A percentile compares a stretch with the other conserved stretches of the same genome.
These are phyloP conservation scores for Saccharomycopsis synnaedendra DNA, from an alignment of 805 yeast species.

Conservation along the genomic window DNA sequence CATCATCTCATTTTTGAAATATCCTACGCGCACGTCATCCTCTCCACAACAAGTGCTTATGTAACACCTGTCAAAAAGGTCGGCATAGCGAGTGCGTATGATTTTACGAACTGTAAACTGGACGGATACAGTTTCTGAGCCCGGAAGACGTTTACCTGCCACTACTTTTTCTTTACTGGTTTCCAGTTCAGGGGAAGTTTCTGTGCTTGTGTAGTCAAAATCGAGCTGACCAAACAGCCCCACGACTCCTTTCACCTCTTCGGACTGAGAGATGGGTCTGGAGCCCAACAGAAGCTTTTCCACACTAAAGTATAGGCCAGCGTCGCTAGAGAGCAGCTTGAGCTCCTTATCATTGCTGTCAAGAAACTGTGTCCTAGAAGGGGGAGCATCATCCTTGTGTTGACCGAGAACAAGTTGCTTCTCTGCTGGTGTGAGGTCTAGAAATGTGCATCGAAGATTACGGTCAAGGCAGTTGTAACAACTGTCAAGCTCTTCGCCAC, in stretches of 20 bases:
- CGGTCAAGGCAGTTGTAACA: conserved; percentile 15
- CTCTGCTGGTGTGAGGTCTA: conserved; percentile 7
- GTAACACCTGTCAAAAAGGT: no score
- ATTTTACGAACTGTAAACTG: no score
- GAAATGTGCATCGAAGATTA: conserved; percentile 10
- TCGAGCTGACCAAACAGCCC: neutral
- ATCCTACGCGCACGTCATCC: neutral
- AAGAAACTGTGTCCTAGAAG: neutral
- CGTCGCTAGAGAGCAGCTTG: neutral
- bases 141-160: no score
- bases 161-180: no score
- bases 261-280: neutral
- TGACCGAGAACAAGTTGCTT: conserved; percentile 1
- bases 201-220: no score
- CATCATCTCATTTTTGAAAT: neutral
- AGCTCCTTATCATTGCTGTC: neutral
- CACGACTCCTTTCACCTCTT: neutral
- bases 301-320: neutral
- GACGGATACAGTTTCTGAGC: no score
- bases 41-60: conserved; percentile 1
- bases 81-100: no score
- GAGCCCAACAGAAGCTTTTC: neutral
- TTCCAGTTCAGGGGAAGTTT: no score
- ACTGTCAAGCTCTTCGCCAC: conserved; percentile 15
- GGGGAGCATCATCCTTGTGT: neutral